These are phyloP conservation scores for Chytriomyces hyalinus DNA, from an alignment of 192 early-diverging fungal genomes.

Conservation along the genomic window DNA sequence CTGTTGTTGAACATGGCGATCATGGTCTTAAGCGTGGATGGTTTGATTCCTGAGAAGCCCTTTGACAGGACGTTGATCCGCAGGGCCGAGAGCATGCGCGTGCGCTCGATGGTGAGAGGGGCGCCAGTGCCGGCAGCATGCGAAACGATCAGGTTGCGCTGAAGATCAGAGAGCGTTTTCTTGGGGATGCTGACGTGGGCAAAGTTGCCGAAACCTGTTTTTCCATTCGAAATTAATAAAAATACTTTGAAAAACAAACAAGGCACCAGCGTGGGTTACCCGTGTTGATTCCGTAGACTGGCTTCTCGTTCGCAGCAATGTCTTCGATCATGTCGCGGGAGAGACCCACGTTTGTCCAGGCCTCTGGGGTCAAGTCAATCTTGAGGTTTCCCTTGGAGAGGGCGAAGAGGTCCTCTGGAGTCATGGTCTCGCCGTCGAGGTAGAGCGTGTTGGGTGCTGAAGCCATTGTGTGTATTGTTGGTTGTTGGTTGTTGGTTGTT, in stretches of 20 bases:
- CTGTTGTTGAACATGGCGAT: constrained; percentile 25
- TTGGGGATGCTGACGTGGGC: constrained; percentile 26
- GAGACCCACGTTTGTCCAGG: constrained; percentile 21
- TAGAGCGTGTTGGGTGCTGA: constrained; percentile 4
- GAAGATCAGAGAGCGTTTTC: constrained; percentile 24
- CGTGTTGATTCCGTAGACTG: constrained; percentile 41
- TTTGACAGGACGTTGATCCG: constrained; percentile 33
- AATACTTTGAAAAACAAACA: background rate
- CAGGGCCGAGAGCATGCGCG: constrained; percentile 30
- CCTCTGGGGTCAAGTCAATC: constrained; percentile 31
- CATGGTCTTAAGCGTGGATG: constrained; percentile 28
- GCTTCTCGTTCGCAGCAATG: constrained; percentile 14
- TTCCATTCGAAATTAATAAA: background rate
- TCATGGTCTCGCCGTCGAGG: constrained; percentile 34
- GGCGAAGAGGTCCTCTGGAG: constrained; percentile 20
- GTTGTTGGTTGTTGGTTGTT: background rate
- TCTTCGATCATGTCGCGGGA: constrained; percentile 24
- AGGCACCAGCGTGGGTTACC: background rate
- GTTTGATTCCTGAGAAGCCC: constrained; percentile 27
- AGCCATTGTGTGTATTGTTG: background rate
- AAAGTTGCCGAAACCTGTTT: constrained; percentile 36
- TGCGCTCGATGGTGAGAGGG: constrained; percentile 29
- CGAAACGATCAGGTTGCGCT: constrained; percentile 26
- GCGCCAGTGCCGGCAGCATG: constrained; percentile 35
- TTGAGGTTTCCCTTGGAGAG: constrained; percentile 27